These are phyloP conservation scores for Magnusiomyces suaveolens DNA, from an alignment of 1,139 yeast species.

Conservation along the genomic window DNA sequence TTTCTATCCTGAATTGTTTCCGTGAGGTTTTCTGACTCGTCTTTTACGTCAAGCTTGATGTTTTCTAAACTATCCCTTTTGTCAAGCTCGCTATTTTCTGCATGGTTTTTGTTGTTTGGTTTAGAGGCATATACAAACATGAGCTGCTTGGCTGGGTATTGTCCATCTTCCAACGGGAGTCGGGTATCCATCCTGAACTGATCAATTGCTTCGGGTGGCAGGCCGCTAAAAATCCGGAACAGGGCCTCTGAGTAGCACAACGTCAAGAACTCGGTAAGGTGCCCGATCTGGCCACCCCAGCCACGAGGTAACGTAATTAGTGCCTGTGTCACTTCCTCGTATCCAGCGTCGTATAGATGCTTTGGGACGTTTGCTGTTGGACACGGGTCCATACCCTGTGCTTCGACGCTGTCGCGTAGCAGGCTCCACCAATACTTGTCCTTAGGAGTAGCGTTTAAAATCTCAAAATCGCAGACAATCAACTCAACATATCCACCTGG, in stretches of 20 bases:
- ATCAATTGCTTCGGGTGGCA: slow-evolving; percentile 21
- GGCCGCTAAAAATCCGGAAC: slow-evolving; percentile 22
- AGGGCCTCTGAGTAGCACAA: slow-evolving; percentile 26
- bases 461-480: slow-evolving; percentile 27
- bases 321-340: slow-evolving; percentile 25
- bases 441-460: slow-evolving; percentile 17
- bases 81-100: not conserved
- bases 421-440: slow-evolving; percentile 21
- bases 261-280: slow-evolving; percentile 26
- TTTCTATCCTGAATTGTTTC: not conserved
- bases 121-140: slow-evolving; percentile 22
- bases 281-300: slow-evolving; percentile 31
- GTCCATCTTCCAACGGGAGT: slow-evolving; percentile 14
- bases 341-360: slow-evolving; percentile 28
- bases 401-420: slow-evolving; percentile 22
- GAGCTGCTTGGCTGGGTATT: slow-evolving; percentile 17
- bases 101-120: slow-evolving; percentile 10
- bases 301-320: slow-evolving; percentile 26
- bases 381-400: slow-evolving; percentile 28
- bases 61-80: not conserved
- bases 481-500: slow-evolving; percentile 36
- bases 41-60: not conserved
- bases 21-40: not conserved
- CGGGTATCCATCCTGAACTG: not conserved
- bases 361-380: slow-evolving; percentile 25